Base-by-base conservation (phyloP, 2,329 filamentous ascomycete genomes). In the Beauveria brongniartii region DNA sequence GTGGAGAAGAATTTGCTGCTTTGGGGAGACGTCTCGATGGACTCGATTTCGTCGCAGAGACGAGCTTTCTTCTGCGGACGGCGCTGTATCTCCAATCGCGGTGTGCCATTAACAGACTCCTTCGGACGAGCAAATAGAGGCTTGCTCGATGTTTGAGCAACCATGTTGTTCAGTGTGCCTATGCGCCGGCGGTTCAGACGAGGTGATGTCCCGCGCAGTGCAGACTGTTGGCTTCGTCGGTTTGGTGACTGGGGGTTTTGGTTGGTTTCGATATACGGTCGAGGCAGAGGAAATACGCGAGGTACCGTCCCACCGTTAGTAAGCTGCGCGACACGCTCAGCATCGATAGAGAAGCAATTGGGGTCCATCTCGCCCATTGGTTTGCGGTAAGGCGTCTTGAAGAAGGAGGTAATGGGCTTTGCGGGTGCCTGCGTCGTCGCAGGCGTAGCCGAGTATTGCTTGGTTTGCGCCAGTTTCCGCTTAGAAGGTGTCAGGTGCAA, bases 301-400 rank as follows among this genome's bases (percentile, higher is more conserved):
- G 82, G 80, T 5, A 78, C 78, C 40, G 79, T 69, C 3, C 78
- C 81, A 61, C 78, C 78, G 26, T 77, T 72, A 0, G 80, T 82
- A 60, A 82, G 71, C 59, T 73, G 74, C n/a, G 78, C 74, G 62
- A 81, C 72, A 63, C 77, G 73, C 30, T 78, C 69, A 16, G 77
- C 73, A 62, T 85, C 79, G 14, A 83, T 74, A 16, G 77, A 73
- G 66, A 86, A 86, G 68, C 81, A 85, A 63, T 86, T 86, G 44
- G 80, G 74, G 56, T 85, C 82, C 83, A 86, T 86, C 66, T 83
- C 81, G n/a, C 79, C 83, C 67, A 86, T 78, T 0, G 83, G 80
- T 61, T 84, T 80, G 2, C 83, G 79, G 40, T 72, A 70, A 59
- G 76, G 71, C 24, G 74, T 74, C 61, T 78, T 79, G 70, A 85